Evolutionary conservation across 345 rosid species (phyloP).

Genomic region (Eucalyptus tenuipes): DNA sequence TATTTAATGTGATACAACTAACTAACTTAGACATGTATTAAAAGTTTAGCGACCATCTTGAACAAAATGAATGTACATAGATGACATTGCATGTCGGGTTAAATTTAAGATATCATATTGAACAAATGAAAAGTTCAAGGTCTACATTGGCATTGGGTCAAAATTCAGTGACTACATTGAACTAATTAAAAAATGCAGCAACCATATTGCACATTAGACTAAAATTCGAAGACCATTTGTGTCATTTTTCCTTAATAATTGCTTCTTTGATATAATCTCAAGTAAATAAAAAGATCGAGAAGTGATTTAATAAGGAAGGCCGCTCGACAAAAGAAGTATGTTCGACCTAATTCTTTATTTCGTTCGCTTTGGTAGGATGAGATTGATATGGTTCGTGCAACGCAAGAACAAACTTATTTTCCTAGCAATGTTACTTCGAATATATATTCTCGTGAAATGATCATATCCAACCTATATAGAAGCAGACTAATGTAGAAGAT

Average conservation of each 20-base stretch:
- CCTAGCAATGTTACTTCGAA: fast-evolving
- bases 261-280: background rate
- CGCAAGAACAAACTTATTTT: background rate
- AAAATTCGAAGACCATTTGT: fast-evolving
- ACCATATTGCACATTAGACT: fast-evolving
- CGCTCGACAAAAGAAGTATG: background rate
- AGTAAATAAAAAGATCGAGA: background rate
- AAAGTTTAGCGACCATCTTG: fast-evolving
- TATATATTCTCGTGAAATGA: background rate
- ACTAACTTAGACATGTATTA: no score
- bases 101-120: fast-evolving
- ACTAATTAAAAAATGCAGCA: no score
- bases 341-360: background rate
- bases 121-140: fast-evolving
- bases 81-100: fast-evolving
- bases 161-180: no score
- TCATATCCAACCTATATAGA: background rate
- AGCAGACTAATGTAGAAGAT: no score
- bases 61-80: fast-evolving
- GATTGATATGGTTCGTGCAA: background rate
- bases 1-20: fast-evolving
- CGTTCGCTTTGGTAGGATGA: background rate
- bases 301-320: background rate
- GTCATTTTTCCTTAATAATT: background rate
- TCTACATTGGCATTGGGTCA: fast-evolving